Percentiles rank a stretch among this genome's conserved stretches.
Conservation (phyloP, 1,284 basidiomycete genomes). For the Puccinia coronata region DNA sequence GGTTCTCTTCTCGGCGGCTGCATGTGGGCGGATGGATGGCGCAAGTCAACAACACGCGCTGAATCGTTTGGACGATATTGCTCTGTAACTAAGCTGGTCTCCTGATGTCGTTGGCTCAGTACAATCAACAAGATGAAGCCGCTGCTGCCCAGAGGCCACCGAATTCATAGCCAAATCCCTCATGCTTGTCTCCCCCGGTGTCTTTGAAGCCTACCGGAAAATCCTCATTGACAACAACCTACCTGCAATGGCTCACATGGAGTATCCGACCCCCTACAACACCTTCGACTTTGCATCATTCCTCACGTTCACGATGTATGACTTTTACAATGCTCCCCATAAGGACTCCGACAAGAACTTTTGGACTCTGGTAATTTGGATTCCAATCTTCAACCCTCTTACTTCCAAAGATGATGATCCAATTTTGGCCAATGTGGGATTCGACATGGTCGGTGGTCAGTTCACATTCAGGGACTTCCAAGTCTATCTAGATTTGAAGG, state of each 20-base stretch:
- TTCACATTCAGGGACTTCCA: background rate
- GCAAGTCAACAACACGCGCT: background rate
- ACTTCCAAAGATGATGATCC: background rate
- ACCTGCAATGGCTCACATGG: conserved; percentile 4
- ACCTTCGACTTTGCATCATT: conserved; percentile 1
- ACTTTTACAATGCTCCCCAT: conserved; percentile 20
- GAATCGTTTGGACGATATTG: background rate
- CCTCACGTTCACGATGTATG: background rate
- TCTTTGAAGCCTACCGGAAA: background rate
- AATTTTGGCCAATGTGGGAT: background rate
- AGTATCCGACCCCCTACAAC: conserved; percentile 17
- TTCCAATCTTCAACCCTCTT: conserved; percentile 6
- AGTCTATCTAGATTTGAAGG: no score
- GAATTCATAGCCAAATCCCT: background rate
- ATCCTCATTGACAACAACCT: background rate
- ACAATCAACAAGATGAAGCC: background rate
- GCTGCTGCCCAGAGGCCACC: background rate
- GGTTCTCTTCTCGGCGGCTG: background rate
- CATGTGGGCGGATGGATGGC: background rate
- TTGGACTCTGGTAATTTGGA: background rate
- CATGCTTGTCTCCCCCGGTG: background rate
- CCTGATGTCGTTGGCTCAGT: background rate
- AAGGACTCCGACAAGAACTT: background rate
- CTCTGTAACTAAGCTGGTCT: background rate
- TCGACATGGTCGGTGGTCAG: conserved; percentile 5